Base-by-base conservation (phyloP, 805 yeast genomes). In the Nakazawaea sp. region DNA sequence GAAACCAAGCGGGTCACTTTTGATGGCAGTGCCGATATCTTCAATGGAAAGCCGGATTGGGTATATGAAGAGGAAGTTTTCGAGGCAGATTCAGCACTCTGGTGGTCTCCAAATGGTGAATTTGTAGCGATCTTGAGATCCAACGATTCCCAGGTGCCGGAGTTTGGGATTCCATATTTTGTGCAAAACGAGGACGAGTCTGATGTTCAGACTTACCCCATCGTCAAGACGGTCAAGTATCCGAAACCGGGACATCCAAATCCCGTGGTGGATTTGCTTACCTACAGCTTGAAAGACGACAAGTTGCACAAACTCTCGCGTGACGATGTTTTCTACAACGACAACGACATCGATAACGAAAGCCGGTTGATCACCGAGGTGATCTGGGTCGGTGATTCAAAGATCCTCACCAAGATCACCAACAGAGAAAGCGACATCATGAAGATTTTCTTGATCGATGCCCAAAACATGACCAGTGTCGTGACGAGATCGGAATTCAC, bases 31-130 rank as follows among this genome's bases (percentile, higher is more conserved):
- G 68, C 64, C 1, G 68, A 75, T 44, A 64, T 85, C 6, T 86
- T 87, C 59, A 82, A 88, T 52, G 96, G 96, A 2, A 79, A 80
- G 43, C 94, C 96, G 0, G 96, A 87, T 52, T 87, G 96, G 96
- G 94, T 86, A 6, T 87, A 87, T 48, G 96, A 88, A 52, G 96
- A 87, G 47, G 96, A 87, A 56, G 92, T 87, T 1, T 69, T 83
- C 36, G 76, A 74, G 25, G 70, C 74, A 18, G 87, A 80, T 47
- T 59, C 68, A 17, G 85, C 89, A 1, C 46, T 86, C 33, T 87
- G 95, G 95, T 88, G 96, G 96, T 81, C 95, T 4, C 85, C 85
- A 7, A 57, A 65, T 29, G 88, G 90, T 10, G 61, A 70, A n/a
- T 69, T 65, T 47, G 52, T 88, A 30, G 70, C 87, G 0, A 81